phyloP scores from a whole-genome alignment of 164 flowering plant genomes.

The Echeveria elegans region DNA sequence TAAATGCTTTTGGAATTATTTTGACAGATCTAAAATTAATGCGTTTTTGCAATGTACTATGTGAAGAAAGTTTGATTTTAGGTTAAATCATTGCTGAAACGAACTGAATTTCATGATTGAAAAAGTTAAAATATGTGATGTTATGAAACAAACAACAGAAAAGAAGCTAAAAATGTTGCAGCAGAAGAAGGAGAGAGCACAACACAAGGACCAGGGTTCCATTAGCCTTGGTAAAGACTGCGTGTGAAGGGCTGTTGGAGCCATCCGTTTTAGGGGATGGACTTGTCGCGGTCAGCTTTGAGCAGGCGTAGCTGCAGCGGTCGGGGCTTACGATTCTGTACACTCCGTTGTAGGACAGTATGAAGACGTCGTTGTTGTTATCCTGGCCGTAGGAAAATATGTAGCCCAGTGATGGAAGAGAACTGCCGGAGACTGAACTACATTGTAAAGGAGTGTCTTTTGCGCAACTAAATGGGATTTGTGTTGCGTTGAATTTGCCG shows the following conservation, averaged over 20 bases:
- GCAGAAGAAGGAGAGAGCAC: neutral
- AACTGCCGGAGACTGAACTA: constrained; percentile 25
- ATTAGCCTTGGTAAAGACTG: neutral
- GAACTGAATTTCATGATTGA: neutral
- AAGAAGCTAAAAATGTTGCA: neutral
- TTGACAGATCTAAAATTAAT: too few species aligned
- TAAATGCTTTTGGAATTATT: too few species aligned
- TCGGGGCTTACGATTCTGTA: constrained; percentile 15
- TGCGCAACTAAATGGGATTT: constrained; percentile 56
- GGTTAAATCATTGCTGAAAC: too few species aligned
- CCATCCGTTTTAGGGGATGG: constrained; percentile 2
- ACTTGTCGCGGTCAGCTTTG: constrained; percentile 4
- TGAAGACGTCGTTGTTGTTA: constrained; percentile 56
- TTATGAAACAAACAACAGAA: neutral
- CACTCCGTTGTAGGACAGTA: constrained; percentile 14
- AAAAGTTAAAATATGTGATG: neutral
- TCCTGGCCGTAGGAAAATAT: constrained; percentile 79
- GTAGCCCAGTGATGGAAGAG: constrained; percentile 51
- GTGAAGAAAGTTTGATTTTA: too few species aligned
- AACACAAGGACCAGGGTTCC: neutral
- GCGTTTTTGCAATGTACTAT: too few species aligned
- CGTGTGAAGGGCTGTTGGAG: constrained; percentile 2
- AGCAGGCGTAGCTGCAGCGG: constrained; percentile 17
- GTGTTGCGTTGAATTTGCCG: constrained; percentile 46
- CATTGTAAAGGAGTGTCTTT: constrained; percentile 63